Evolutionary conservation across 148 eudicot genomes (phyloP), one percentile per base, ranked within the genome.

Genomic region (Selenicereus undatus): DNA sequence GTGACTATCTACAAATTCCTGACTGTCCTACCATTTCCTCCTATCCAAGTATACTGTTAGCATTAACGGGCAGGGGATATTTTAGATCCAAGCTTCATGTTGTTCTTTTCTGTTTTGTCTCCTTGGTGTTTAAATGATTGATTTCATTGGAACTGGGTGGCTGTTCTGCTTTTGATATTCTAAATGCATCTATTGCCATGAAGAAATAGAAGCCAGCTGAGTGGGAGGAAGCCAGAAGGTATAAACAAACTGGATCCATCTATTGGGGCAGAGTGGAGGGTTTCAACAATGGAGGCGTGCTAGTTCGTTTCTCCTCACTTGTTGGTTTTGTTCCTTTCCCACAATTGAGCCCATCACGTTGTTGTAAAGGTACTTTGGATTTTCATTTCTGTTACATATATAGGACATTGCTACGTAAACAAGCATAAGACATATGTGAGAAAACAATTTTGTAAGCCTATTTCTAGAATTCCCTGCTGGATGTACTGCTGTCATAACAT

Each of bases 271-370:
- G 87, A 84, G 80, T 96, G 79, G 97, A 96, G 86, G 94, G 91
- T 73, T 90, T 83, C 78, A 96, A 96, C 62, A 89, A 87, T 71
- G 99, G 99, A 79, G 99, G 97, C 75, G 86, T 96, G 89, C 87
- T 96, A 12, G 83, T 93, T 82, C 92, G 91, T 56, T 96, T 96
- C 81, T 82, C 85, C 85, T 93, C 99, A n/a, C 94, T 96, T 54
- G 82, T 93, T 26, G 99, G 99, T n/a, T 96, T 96, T 85, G 91
- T 96, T 84, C 99, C 99, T 45, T 96, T 85, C 76, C 97, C 97
- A 64, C 95, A 91, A 65, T 75, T 96, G 84, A 84, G 95, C 86
- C 93, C 99, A 60, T 82, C 87, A 27, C 88, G 91, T 87, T 87
- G 89, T 35, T 88, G 97, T 85, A 88, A 88, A 95, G 99, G 99